Percentiles rank a stretch among this genome's conserved stretches.
Evolutionary conservation across 768 basidiomycete species (phyloP).

Genomic region (Leucocoprinus sp.): DNA sequence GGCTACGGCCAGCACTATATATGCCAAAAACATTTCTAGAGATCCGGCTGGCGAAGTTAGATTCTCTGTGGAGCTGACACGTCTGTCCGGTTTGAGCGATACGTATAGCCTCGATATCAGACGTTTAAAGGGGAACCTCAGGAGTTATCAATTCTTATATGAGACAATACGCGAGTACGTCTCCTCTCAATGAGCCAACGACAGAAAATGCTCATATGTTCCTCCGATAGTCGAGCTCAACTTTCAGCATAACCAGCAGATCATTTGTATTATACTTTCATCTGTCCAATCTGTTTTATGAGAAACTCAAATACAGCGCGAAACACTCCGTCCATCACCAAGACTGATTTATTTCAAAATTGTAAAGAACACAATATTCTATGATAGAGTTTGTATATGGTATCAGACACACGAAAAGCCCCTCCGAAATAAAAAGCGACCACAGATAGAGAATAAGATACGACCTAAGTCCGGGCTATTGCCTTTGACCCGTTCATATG

Average conservation of each 20-base stretch:
- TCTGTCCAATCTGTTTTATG: background rate
- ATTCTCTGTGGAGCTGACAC: slow-evolving; percentile 87
- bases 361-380: background rate
- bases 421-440: background rate
- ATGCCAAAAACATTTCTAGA: slow-evolving; percentile 26
- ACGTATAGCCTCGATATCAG: slow-evolving; percentile 87
- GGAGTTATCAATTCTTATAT: slow-evolving; percentile 80
- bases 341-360: background rate
- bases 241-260: background rate
- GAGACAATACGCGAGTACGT: slow-evolving; percentile 39
- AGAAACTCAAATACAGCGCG: background rate
- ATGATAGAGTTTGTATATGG: background rate
- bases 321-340: background rate
- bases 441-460: background rate
- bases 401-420: background rate
- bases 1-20: background rate
- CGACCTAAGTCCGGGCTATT: too few relatives aligned
- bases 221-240: background rate
- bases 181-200: background rate
- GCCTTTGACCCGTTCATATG: too few relatives aligned
- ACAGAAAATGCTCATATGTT: background rate
- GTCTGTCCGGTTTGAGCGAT: slow-evolving; percentile 71
- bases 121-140: slow-evolving; percentile 76
- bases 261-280: background rate
- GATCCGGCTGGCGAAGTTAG: slow-evolving; percentile 89